A percentile compares a stretch with the other conserved stretches of the same genome.
Conservation (phyloP, 2,329 filamentous ascomycete genomes). For the Fusarium sp. region DNA sequence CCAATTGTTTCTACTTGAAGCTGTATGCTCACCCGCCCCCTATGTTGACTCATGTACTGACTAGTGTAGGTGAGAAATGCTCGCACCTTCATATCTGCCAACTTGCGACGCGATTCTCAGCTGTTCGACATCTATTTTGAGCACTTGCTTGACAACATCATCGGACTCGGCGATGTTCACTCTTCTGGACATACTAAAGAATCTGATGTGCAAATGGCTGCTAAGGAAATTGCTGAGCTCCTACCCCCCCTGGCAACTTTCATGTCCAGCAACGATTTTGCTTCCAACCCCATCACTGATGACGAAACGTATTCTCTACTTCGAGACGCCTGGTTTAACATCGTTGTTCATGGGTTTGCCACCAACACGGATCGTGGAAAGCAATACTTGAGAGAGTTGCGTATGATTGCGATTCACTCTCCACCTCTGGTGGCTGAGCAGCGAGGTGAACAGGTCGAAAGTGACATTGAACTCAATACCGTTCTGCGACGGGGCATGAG, state of each 20-base stretch:
- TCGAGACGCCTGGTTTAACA: conserved; percentile 98
- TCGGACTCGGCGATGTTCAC: conserved; percentile 89
- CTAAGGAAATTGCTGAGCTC: conserved; percentile 87
- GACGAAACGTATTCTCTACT: conserved; percentile 80
- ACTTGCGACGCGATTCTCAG: conserved; percentile 74
- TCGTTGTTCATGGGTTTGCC: conserved; percentile 92
- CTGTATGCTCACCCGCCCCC: conserved; percentile 64
- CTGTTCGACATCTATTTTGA: conserved; percentile 86
- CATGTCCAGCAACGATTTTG: conserved; percentile 74
- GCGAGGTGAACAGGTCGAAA: conserved; percentile 89
- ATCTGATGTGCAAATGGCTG: conserved; percentile 83
- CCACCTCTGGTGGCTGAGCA: conserved; percentile 89
- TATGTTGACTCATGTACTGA: conserved; percentile 26
- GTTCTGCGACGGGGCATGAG: conserved; percentile 89
- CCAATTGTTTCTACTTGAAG: conserved; percentile 74
- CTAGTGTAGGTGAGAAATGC: conserved; percentile 75
- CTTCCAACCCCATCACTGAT: conserved; percentile 61
- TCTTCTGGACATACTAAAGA: conserved; percentile 79
- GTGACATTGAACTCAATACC: conserved; percentile 96
- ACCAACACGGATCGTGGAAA: conserved; percentile 78
- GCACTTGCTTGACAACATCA: conserved; percentile 85
- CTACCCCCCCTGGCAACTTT: conserved; percentile 89
- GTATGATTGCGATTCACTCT: conserved; percentile 87
- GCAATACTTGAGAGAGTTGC: conserved; percentile 80
- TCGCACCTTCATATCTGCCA: conserved; percentile 80